Evolutionary conservation across 768 basidiomycete genomes (phyloP), one percentile per base, ranked within the genome.

Genomic region (Rhizopogon vinicolor): DNA sequence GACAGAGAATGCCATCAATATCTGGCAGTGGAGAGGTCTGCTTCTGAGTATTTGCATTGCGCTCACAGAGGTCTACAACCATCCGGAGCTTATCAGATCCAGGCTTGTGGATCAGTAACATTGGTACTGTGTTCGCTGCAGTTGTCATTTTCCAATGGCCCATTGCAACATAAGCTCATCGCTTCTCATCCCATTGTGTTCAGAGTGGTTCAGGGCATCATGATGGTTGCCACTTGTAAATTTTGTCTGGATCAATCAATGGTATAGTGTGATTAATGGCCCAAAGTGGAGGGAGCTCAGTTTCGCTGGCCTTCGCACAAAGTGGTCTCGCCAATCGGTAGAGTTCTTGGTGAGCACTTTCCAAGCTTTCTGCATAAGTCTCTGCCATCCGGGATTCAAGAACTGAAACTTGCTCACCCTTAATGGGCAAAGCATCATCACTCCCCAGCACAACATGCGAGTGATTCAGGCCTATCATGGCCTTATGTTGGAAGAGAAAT

Each of bases 251-350:
- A 43, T 77, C 72, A 10, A 75, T 70, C 1, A 80, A 55, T 0
- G 70, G 73, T 2, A 80, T 77, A 0, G 59, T 56, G 50, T 77
- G 75, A 56, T 80, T 79, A 3, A 79, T 72, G 0, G 57, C 72
- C 1, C 72, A 41, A 2, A 76, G 51, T 0, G 75, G 76, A 0
- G 79, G 78, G 18, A 75, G 45, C 29, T 5, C 68, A 13, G 46
- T 49, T 0, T 16, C 28, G 19, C 46, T 35, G 6, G 25, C 8
- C 19, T 29, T 9, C 3, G 19, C 14, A 9, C 46, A 29, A 1
- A 45, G 18, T 3, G 44, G 44, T 10, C 18, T 8, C 4, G 44
- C 44, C 1, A 45, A 8, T 5, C 19, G 22, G 3, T 29, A 13
- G 5, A 45, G 31, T 13, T 45, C 22, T n/a, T 45, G 22, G 12